These are phyloP conservation scores for Crithidia brevicula DNA, from an alignment of 208 protist species.

Conservation along the genomic window DNA sequence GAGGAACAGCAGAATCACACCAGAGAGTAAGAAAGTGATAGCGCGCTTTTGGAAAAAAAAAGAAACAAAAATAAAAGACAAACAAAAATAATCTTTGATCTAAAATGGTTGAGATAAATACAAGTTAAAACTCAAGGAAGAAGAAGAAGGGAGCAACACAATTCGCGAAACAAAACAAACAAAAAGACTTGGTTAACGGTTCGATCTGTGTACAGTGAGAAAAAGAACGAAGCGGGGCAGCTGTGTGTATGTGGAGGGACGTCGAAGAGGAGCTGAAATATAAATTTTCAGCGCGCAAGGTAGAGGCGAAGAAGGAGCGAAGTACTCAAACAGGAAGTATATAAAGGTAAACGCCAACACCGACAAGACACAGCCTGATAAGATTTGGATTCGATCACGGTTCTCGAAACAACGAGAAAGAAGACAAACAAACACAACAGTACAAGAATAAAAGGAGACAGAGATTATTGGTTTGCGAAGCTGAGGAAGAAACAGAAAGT, in stretches of 20 bases:
- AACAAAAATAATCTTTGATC: neutral
- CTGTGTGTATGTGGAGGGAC: no score
- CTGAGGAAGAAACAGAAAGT: neutral
- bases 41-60: constrained; percentile 6
- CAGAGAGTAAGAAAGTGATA: no score
- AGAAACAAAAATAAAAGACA: neutral
- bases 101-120: no score
- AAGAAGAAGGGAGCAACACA: neutral
- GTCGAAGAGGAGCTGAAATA: no score
- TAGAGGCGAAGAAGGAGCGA: neutral
- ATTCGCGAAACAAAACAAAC: neutral
- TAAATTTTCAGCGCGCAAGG: neutral
- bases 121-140: neutral
- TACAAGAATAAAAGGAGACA: neutral
- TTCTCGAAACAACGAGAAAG: neutral
- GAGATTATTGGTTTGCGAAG: neutral
- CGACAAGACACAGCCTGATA: neutral
- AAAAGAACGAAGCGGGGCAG: no score
- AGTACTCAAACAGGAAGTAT: neutral
- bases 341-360: no score
- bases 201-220: no score
- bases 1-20: no score
- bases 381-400: no score
- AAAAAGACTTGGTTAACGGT: no score
- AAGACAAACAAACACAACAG: neutral